Evolutionary conservation across 2,329 filamentous ascomycete species (phyloP).

Genomic region (Alternaria novae-zelandiae): DNA sequence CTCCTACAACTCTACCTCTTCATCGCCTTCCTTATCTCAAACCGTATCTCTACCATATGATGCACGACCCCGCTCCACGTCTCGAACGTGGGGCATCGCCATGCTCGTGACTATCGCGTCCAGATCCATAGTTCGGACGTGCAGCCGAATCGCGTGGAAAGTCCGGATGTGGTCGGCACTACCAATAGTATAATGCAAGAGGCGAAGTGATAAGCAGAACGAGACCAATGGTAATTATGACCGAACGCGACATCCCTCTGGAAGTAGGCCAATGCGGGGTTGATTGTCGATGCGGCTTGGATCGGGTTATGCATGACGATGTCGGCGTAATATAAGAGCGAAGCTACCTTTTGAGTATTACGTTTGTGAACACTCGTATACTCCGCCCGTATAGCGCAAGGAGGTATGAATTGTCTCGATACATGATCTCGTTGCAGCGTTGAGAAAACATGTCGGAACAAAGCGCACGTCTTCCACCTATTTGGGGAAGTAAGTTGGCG

Average conservation of each 20-base stretch:
- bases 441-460: constrained; percentile 26
- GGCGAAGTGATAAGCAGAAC: constrained; percentile 14
- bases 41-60: constrained; percentile 12
- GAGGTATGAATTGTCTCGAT: background rate
- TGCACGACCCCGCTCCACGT: constrained; percentile 29
- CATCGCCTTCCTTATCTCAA: constrained; percentile 26
- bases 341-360: background rate
- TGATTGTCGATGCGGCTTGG: constrained; percentile 11
- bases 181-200: constrained; percentile 1
- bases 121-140: constrained; percentile 23
- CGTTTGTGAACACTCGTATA: background rate
- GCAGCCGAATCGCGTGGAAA: constrained; percentile 25
- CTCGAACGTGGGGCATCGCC: constrained; percentile 21
- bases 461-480: constrained; percentile 40
- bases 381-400: background rate
- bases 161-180: background rate
- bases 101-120: constrained; percentile 29
- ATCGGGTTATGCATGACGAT: constrained; percentile 16
- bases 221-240: constrained; percentile 2
- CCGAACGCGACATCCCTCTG: background rate
- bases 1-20: background rate
- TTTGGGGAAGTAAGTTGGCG: constrained; percentile 35
- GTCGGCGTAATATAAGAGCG: background rate
- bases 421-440: background rate
- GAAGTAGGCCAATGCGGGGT: constrained; percentile 19